A percentile compares a stretch with the other conserved stretches of the same genome.
Evolutionary conservation across 345 rosid species (phyloP).

Genomic region (Kandelia obovata): DNA sequence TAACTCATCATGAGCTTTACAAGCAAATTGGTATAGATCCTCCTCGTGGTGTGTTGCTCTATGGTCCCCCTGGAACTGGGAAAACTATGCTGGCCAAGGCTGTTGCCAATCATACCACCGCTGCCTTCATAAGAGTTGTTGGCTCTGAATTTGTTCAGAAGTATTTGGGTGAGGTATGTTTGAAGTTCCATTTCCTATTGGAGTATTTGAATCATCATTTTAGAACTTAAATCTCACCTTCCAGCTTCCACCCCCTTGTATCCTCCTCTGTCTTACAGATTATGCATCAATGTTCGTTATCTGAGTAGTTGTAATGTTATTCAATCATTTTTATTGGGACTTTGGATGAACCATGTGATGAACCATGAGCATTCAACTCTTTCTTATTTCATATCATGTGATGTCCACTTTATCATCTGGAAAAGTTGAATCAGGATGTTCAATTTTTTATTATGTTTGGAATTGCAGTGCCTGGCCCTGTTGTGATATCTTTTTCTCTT

Average conservation of each 20-base stretch:
- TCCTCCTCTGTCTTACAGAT: too few relatives aligned
- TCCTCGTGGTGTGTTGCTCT: slow-evolving; percentile 92
- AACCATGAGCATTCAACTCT: too few relatives aligned
- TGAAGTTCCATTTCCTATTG: background rate
- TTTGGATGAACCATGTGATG: too few relatives aligned
- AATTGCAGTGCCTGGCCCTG: background rate
- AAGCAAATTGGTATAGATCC: slow-evolving; percentile 98
- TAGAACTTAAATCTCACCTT: too few relatives aligned
- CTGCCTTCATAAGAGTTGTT: slow-evolving; percentile 97
- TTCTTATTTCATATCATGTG: too few relatives aligned
- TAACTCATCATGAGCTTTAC: slow-evolving; percentile 91
- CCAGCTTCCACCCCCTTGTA: too few relatives aligned
- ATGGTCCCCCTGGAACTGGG: slow-evolving; percentile 99
- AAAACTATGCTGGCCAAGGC: slow-evolving; percentile 99
- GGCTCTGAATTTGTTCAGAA: slow-evolving; percentile 99
- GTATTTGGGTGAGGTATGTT: slow-evolving; percentile 88
- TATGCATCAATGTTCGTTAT: too few relatives aligned
- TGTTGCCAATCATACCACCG: slow-evolving; percentile 95
- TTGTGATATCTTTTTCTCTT: background rate
- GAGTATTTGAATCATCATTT: background rate
- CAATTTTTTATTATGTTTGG: background rate
- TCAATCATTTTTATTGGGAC: too few relatives aligned
- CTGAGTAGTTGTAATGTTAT: too few relatives aligned
- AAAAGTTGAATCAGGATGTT: background rate
- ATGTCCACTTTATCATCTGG: too few relatives aligned